Evolutionary conservation across 2,329 filamentous ascomycete genomes (phyloP).

Genomic region (Elsinoe perseae): DNA sequence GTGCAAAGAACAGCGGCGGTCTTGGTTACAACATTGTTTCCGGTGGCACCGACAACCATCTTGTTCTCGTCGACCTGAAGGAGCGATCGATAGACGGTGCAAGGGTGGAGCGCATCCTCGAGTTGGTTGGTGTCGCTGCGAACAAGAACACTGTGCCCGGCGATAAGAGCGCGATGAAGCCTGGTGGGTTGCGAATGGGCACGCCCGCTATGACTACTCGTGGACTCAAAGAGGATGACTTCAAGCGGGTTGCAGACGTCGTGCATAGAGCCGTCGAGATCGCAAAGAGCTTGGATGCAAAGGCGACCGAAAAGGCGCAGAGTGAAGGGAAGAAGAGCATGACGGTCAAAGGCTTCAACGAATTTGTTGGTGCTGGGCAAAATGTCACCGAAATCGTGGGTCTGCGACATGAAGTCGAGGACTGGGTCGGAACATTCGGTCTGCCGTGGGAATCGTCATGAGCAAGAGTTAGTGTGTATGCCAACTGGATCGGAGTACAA

Average conservation of each 20-base stretch:
- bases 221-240: conserved; percentile 77
- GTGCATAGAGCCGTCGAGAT: conserved; percentile 56
- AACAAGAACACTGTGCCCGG: conserved; percentile 99
- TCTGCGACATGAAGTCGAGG: conserved; percentile 64
- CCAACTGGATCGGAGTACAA: background rate
- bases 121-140: conserved; percentile 90
- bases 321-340: conserved; percentile 59
- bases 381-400: conserved; percentile 63
- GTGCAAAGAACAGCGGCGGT: conserved; percentile 52
- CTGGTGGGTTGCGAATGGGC: conserved; percentile 87
- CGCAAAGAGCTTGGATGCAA: conserved; percentile 66
- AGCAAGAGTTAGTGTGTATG: background rate
- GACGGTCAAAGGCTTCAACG: conserved; percentile 59
- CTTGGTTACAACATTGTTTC: conserved; percentile 92
- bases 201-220: conserved; percentile 96
- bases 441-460: conserved; percentile 54
- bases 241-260: conserved; percentile 21
- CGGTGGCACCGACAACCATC: conserved; percentile 94
- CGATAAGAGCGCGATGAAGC: conserved; percentile 86
- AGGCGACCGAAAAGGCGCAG: conserved; percentile 60
- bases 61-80: conserved; percentile 92
- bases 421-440: conserved; percentile 68
- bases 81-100: conserved; percentile 78
- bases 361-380: conserved; percentile 60
- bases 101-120: conserved; percentile 48